Evolutionary conservation across 495 filamentous ascomycete genomes (phyloP).

Genomic region (Penicillium simplicissimum): DNA sequence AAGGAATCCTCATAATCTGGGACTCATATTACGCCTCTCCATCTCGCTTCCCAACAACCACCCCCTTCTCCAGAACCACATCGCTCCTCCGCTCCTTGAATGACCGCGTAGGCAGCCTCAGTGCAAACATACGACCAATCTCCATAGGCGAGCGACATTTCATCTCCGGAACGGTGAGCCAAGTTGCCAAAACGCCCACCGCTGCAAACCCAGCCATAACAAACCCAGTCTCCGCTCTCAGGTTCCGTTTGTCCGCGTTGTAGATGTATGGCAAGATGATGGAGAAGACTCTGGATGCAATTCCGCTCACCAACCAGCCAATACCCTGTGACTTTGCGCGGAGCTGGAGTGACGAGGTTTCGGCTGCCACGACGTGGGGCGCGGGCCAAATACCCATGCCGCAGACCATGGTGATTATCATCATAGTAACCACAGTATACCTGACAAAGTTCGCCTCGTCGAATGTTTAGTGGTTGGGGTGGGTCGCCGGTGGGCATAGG

Average conservation of each 20-base stretch:
- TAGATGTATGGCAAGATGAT: slow-evolving; percentile 39
- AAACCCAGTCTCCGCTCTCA: slow-evolving; percentile 37
- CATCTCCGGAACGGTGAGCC: slow-evolving; percentile 39
- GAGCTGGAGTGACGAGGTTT: slow-evolving; percentile 35
- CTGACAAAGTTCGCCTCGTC: too few relatives aligned
- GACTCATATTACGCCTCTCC: background rate
- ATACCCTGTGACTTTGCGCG: slow-evolving; percentile 39
- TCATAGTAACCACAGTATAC: slow-evolving; percentile 33
- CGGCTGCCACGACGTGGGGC: slow-evolving; percentile 35
- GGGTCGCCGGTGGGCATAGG: too few relatives aligned
- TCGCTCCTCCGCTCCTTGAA: slow-evolving; percentile 30
- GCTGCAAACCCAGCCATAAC: slow-evolving; percentile 32
- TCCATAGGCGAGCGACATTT: slow-evolving; percentile 33
- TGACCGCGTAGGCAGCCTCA: slow-evolving; percentile 18
- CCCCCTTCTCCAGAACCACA: slow-evolving; percentile 3
- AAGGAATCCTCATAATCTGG: too few relatives aligned
- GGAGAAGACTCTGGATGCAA: slow-evolving; percentile 29
- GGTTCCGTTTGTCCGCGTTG: slow-evolving; percentile 32
- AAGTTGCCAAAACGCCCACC: slow-evolving; percentile 21
- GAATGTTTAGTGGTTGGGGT: too few relatives aligned
- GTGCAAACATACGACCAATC: slow-evolving; percentile 40
- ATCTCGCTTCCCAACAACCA: background rate
- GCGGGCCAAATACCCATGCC: slow-evolving; percentile 39
- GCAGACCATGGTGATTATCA: slow-evolving; percentile 29
- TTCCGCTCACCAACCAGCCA: slow-evolving; percentile 33